A percentile compares a stretch with the other conserved stretches of the same genome.
Evolutionary conservation across 257 asterid species (phyloP).

Genomic region (Solanum megistacrolobum): DNA sequence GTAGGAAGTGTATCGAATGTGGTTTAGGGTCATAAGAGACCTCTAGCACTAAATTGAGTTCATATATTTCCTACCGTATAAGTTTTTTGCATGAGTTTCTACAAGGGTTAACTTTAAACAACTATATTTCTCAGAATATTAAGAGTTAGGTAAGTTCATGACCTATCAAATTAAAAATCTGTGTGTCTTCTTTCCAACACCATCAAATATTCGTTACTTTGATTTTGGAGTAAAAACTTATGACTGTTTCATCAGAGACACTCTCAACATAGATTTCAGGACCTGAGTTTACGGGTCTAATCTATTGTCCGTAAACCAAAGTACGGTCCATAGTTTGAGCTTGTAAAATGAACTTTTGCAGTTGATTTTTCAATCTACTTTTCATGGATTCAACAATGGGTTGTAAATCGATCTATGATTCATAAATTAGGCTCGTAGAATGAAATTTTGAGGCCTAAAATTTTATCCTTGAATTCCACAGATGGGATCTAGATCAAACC

Average conservation of each 20-base stretch:
- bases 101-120: background rate
- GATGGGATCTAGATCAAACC: background rate
- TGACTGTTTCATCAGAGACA: background rate
- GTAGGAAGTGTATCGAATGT: background rate
- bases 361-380: no score
- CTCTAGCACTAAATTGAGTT: background rate
- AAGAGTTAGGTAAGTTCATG: background rate
- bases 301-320: no score
- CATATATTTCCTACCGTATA: background rate
- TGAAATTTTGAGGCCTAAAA: no score
- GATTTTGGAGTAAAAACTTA: background rate
- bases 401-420: no score
- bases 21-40: background rate
- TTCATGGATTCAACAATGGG: no score
- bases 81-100: background rate
- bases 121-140: background rate
- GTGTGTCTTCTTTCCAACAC: background rate
- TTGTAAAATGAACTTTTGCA: no score
- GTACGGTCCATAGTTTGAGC: no score
- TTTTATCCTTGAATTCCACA: no score
- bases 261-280: background rate
- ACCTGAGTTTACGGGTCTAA: background rate
- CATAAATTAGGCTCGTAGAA: no score
- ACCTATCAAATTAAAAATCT: background rate
- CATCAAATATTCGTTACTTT: background rate